These are phyloP conservation scores for Candida argentea DNA, from an alignment of 805 yeast species.

Conservation along the genomic window DNA sequence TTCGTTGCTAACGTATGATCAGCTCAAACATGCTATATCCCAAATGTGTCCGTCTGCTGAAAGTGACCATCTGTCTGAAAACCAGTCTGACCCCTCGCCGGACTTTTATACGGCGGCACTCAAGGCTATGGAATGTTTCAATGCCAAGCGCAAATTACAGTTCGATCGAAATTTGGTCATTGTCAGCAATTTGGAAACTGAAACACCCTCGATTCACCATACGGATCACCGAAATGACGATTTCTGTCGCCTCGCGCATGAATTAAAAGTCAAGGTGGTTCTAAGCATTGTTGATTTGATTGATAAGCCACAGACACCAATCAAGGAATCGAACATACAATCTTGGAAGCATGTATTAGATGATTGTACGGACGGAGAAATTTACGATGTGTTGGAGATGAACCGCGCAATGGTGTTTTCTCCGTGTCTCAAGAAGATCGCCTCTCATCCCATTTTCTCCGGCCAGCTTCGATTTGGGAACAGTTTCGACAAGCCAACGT, in stretches of 20 bases:
- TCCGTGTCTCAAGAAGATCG: conserved; percentile 27
- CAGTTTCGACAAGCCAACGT: too few relatives aligned
- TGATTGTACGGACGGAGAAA: conserved; percentile 4
- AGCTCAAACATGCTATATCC: too few relatives aligned
- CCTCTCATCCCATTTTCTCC: conserved; percentile 36
- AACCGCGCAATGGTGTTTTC: conserved; percentile 8
- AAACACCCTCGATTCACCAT: neutral
- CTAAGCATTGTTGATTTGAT: neutral
- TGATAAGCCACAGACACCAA: neutral
- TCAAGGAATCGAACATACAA: neutral
- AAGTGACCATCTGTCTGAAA: too few relatives aligned
- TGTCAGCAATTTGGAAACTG: conserved; percentile 3
- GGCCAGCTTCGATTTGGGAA: conserved; percentile 45
- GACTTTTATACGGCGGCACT: conserved; percentile 8
- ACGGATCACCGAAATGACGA: neutral
- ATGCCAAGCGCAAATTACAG: conserved; percentile 10
- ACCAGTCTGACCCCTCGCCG: neutral
- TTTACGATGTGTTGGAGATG: conserved; percentile 8
- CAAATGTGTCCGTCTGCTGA: too few relatives aligned
- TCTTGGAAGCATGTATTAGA: conserved; percentile 5
- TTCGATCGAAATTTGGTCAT: conserved; percentile 13
- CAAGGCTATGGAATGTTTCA: conserved; percentile 9
- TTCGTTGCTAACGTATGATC: conserved; percentile 7
- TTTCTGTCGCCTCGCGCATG: conserved; percentile 4
- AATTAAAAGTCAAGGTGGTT: conserved; percentile 9